Evolutionary conservation across 169 alveolate species (phyloP).

Genomic region (Perkinsus marinus): DNA sequence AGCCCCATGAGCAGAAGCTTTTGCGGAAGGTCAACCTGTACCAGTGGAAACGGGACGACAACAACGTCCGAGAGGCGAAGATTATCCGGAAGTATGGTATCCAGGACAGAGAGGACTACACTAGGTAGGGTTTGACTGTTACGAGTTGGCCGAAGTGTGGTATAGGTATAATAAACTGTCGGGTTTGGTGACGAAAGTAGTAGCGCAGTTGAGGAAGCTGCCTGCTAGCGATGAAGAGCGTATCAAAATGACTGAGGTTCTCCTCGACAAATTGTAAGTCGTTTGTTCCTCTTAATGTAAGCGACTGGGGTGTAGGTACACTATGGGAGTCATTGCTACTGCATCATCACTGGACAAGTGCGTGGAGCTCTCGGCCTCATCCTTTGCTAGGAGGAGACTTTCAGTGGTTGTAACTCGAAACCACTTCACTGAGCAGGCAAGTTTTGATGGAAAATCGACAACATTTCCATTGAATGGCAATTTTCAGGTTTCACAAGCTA

Average conservation of each 20-base stretch:
- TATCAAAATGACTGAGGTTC: constrained; percentile 74
- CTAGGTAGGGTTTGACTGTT: constrained; percentile 37
- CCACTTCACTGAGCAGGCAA: constrained; percentile 69
- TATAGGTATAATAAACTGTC: constrained; percentile 81
- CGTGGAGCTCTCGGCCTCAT: constrained; percentile 81
- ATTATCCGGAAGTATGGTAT: constrained; percentile 81
- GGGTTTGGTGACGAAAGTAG: constrained; percentile 78
- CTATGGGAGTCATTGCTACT: constrained; percentile 82
- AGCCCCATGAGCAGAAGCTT: constrained; percentile 91
- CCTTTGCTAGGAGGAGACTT: constrained; percentile 91
- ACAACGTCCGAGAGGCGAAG: constrained; percentile 71
- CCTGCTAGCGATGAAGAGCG: constrained; percentile 81
- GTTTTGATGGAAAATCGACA: not conserved
- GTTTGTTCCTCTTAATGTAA: not conserved
- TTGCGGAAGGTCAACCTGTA: constrained; percentile 84
- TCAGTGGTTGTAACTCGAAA: constrained; percentile 82
- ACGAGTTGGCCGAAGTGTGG: not conserved
- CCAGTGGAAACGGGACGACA: constrained; percentile 85
- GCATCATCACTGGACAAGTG: constrained; percentile 69
- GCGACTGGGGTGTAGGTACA: constrained; percentile 19
- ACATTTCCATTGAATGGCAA: not conserved
- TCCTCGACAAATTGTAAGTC: constrained; percentile 75
- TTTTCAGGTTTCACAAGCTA: not conserved
- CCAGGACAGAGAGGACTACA: constrained; percentile 91
- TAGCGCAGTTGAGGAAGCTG: constrained; percentile 71